phyloP scores from a whole-genome alignment of 2,329 filamentous ascomycete genomes.

The Epicoccum nigrum region DNA sequence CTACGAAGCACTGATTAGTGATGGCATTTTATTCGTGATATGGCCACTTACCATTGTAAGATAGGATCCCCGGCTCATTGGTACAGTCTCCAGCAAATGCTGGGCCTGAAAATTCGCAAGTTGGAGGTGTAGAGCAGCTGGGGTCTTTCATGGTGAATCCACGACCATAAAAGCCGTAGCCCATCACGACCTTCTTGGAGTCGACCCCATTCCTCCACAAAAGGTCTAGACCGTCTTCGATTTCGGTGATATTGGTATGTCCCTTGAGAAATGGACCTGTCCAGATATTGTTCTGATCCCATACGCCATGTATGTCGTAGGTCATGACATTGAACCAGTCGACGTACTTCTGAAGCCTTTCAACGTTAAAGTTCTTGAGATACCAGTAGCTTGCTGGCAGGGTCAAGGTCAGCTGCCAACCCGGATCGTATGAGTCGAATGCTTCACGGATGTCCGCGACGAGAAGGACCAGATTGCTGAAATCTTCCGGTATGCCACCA shows the following conservation, averaged over 20 bases:
- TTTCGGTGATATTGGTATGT: neutral
- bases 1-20: neutral
- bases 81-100: neutral
- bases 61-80: neutral
- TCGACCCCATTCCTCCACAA: neutral
- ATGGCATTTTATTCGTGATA: neutral
- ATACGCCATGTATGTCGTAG: conserved; percentile 51
- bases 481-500: neutral
- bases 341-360: conserved; percentile 27
- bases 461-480: neutral
- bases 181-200: neutral
- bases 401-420: neutral
- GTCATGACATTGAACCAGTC: conserved; percentile 55
- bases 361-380: conserved; percentile 2
- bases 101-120: neutral
- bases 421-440: neutral
- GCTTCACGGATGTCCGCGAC: neutral
- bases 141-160: neutral
- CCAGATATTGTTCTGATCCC: neutral
- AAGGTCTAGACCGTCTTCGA: neutral
- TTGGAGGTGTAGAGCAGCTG: neutral
- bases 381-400: neutral
- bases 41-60: neutral
- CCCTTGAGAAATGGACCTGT: neutral
- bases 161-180: neutral